Base-by-base conservation (phyloP, 208 protist species). In the Trypanosoma congolense region DNA sequence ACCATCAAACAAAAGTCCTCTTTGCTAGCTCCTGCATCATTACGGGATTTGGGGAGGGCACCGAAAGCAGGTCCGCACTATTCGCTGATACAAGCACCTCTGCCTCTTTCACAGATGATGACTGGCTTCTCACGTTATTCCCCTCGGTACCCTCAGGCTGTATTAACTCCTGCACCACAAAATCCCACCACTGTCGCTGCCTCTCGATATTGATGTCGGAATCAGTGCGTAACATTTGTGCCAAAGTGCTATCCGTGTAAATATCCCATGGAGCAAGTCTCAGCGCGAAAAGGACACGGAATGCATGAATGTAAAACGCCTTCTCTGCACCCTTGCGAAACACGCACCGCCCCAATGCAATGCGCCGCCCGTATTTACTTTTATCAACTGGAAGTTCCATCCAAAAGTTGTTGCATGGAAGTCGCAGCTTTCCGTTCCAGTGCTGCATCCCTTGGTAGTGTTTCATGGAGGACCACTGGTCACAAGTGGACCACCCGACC, bases 401-500 rank as follows among this genome's bases (percentile, higher is more conserved):
- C 82, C 82, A 90, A 49, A 69, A 81, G 47, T 73, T 90, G 61
- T 85, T 90, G 2, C 77, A 76, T 22, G 31, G 29, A 8, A 61
- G 8, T 18, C 66, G 58, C 4, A 51, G 18, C 2, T 29, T 21
- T 16, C 63, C 60, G 12, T 52, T 51, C 46, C 55, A 45, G 44
- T 71, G 71, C 44, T 90, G 82, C 18, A 38, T 29, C 1, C 82
- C 82, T 19, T 57, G 57, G 65, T 90, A 90, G 61, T 90, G 77
- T 31, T 59, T 56, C 16, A 82, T 49, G 45, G 61, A 56, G 14
- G 41, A 35, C 58, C 58, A 64, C 18, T 64, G 58, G 5, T 64
- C 58, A 2, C 4, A 31, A 3, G 28, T 8, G 36, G 36, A 33
- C 33, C 36, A 56, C 3, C 58, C 58, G 2, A 64, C 58, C 16